Evolutionary conservation across 495 filamentous ascomycete genomes (phyloP), one percentile per base, ranked within the genome.

Genomic region (Xylaria acuta): DNA sequence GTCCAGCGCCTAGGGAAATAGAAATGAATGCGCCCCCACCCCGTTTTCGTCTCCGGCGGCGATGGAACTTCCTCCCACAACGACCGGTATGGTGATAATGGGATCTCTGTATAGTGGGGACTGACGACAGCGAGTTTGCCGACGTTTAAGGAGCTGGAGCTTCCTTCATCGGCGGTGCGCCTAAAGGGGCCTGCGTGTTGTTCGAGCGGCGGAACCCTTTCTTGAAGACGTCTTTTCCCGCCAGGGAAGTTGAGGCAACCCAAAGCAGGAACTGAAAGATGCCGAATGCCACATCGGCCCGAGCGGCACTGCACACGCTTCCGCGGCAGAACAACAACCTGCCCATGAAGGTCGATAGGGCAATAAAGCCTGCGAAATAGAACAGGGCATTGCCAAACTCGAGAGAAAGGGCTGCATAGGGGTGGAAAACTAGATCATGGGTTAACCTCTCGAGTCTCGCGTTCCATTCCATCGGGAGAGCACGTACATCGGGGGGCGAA

Each of bases 351-450:
- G 89, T 89, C 7, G 88, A 86, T 27, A 94, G 82, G 0, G 92
- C 92, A 76, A 94, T 86, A 79, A 92, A 94, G 43, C 92, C 92
- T 1, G 89, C 85, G 81, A 97, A 92, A 92, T 92, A 95, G 85
- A 96, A 93, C 66, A 95, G 81, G 80, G 88, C 88, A 65, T 93
- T 95, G 54, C 90, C 64, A 49, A 81, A 75, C 76, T 95, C 93
- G 64, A 93, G 74, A 30, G 80, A 86, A 7, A 92, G 80, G 47
- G 91, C 82, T n/a, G 82, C 84, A 72, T 87, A 88, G 34, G 86
- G 88, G 80, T 91, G 87, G 18, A 86, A 81, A 41, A 87, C 79
- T 77, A 80, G 80, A 81, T 40, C n/a, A 27, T 22, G 36, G 47
- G 32, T 56, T 36, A 67, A 22, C 7, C 7, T n/a, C 25, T 12